Percentiles rank a stretch among this genome's conserved stretches.
Evolutionary conservation across 768 basidiomycete species (phyloP).

Genomic region (Tylopilus felleus): DNA sequence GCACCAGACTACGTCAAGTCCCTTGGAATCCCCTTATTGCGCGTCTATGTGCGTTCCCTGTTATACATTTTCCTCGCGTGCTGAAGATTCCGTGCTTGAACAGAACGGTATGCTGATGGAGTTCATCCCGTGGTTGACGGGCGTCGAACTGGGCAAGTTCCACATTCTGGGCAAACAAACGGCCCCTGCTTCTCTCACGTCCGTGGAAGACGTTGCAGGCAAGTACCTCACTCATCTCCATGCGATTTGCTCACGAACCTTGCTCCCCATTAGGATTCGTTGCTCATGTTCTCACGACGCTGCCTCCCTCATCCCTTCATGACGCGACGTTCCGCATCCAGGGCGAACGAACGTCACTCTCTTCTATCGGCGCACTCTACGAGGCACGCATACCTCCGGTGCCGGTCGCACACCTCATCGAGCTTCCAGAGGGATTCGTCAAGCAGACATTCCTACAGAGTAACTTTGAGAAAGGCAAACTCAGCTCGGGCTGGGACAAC

Average conservation of each 20-base stretch:
- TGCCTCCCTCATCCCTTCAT: background rate
- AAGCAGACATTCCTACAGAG: background rate
- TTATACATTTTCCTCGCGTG: background rate
- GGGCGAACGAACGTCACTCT: background rate
- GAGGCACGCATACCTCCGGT: background rate
- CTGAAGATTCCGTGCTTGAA: background rate
- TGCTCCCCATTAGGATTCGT: background rate
- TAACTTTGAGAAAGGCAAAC: background rate
- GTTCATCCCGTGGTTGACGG: slow-evolving; percentile 25
- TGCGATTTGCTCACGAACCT: background rate
- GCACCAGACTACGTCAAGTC: slow-evolving; percentile 20
- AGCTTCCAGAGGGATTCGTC: background rate
- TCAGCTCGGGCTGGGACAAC: background rate
- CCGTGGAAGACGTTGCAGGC: background rate
- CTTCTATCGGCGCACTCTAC: background rate
- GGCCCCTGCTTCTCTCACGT: background rate
- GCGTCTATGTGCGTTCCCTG: slow-evolving; percentile 29
- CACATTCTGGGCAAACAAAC: background rate
- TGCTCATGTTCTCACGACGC: background rate
- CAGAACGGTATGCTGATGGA: slow-evolving; percentile 35
- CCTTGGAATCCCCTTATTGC: slow-evolving; percentile 27
- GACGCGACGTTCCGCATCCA: background rate
- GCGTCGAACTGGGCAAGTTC: slow-evolving; percentile 25
- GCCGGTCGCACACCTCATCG: background rate
- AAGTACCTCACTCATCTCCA: background rate